Percentiles rank a stretch among this genome's conserved stretches.
Conservation (phyloP, 2,329 filamentous ascomycete species). For the Aspergillus brunneoviolaceus region DNA sequence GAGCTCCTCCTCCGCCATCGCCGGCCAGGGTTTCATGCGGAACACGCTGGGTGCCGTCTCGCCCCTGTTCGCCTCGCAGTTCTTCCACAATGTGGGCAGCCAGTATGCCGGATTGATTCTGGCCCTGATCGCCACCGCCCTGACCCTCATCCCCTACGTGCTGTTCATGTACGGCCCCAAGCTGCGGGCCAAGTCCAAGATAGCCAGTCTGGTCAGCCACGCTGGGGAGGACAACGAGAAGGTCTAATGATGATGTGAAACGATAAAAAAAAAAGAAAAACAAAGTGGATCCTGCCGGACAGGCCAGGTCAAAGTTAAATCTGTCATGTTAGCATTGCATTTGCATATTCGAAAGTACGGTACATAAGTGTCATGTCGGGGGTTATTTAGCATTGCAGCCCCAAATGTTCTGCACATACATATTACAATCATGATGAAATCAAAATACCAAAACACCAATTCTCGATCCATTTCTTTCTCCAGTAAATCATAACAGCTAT, state of each 20-base stretch:
- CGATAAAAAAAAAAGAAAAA: neutral
- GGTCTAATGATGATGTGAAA: neutral
- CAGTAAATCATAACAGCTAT: too few species aligned
- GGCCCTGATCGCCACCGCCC: slow-evolving; percentile 45
- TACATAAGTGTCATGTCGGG: neutral
- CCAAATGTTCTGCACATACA: neutral
- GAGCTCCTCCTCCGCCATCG: slow-evolving; percentile 42
- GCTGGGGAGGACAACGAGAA: neutral
- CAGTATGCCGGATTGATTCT: slow-evolving; percentile 54
- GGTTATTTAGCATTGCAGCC: neutral
- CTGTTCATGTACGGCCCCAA: slow-evolving; percentile 31
- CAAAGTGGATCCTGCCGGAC: neutral
- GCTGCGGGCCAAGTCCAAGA: slow-evolving; percentile 31
- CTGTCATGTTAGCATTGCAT: neutral
- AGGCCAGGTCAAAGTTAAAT: neutral
- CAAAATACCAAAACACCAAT: neutral
- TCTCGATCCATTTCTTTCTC: too few species aligned
- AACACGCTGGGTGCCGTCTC: slow-evolving; percentile 55
- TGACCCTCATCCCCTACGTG: slow-evolving; percentile 31
- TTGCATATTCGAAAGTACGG: neutral
- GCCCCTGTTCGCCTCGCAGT: slow-evolving; percentile 53
- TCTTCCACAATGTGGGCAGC: slow-evolving; percentile 55
- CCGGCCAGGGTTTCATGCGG: slow-evolving; percentile 54
- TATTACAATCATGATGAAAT: neutral
- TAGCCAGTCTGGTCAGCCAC: slow-evolving; percentile 22